Percentiles rank a stretch among this genome's conserved stretches.
These are phyloP conservation scores for Pelargonium australe DNA, from an alignment of 441 rosid genomes.

Conservation along the genomic window DNA sequence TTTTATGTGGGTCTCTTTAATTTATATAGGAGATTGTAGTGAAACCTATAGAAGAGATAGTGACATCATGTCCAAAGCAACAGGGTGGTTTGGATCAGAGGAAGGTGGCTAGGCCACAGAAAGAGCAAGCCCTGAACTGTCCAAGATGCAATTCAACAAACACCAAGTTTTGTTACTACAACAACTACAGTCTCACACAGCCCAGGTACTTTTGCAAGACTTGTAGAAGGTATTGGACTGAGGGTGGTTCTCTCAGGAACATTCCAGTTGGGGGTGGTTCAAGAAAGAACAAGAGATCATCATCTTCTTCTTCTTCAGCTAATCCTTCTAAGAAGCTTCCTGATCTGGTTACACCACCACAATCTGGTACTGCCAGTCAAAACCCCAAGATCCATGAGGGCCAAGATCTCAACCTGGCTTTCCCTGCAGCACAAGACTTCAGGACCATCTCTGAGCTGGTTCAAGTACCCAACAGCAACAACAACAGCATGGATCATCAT, in stretches of 20 bases:
- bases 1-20: no score
- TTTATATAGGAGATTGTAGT: slow-evolving; percentile 61
- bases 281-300: slow-evolving; percentile 73
- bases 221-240: slow-evolving; percentile 92
- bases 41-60: slow-evolving; percentile 75
- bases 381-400: slow-evolving; percentile 59
- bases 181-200: slow-evolving; percentile 91
- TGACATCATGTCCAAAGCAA: slow-evolving; percentile 43
- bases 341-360: slow-evolving; percentile 38
- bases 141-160: slow-evolving; percentile 90
- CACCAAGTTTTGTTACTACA: slow-evolving; percentile 94
- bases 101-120: slow-evolving; percentile 49
- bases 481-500: no score
- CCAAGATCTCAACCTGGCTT: slow-evolving; percentile 74
- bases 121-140: slow-evolving; percentile 70
- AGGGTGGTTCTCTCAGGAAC: slow-evolving; percentile 82
- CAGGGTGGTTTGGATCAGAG: slow-evolving; percentile 19
- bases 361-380: slow-evolving; percentile 17
- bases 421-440: slow-evolving; percentile 36
- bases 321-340: slow-evolving; percentile 38
- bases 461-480: slow-evolving; percentile 25
- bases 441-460: slow-evolving; percentile 51
- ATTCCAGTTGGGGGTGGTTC: slow-evolving; percentile 95
- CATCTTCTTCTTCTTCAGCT: slow-evolving; percentile 35
- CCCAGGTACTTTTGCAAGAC: slow-evolving; percentile 93